Evolutionary conservation across 345 rosid species (phyloP).

Genomic region (Streptanthus diversifolius): DNA sequence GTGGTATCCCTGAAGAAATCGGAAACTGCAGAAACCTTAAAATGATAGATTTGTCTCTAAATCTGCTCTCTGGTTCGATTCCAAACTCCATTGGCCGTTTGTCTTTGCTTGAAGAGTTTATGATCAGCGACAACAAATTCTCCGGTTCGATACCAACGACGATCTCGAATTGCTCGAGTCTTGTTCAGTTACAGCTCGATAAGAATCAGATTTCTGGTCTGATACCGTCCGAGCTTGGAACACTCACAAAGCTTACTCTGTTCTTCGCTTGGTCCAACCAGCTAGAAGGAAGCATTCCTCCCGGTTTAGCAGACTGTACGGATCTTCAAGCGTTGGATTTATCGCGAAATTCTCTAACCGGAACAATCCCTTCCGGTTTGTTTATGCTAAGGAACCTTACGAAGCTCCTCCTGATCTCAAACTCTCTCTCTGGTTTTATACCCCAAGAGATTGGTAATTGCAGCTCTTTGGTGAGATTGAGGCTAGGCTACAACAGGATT

Average conservation of each 20-base stretch:
- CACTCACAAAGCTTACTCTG: constrained; percentile 55
- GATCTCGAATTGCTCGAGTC: constrained; percentile 62
- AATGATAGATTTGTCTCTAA: constrained; percentile 75
- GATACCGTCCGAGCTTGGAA: constrained; percentile 75
- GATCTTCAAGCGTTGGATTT: constrained; percentile 74
- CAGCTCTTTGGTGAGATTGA: constrained; percentile 63
- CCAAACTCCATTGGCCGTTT: constrained; percentile 64
- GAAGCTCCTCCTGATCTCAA: constrained; percentile 67
- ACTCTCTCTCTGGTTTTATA: constrained; percentile 65
- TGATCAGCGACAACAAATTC: constrained; percentile 83
- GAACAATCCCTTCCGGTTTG: constrained; percentile 66
- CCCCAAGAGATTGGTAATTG: constrained; percentile 73
- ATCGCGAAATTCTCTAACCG: constrained; percentile 78
- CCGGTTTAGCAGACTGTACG: constrained; percentile 53
- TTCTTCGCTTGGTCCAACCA: constrained; percentile 91
- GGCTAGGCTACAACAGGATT: constrained; percentile 74
- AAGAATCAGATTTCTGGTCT: constrained; percentile 78
- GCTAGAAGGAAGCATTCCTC: constrained; percentile 91
- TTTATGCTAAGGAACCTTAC: constrained; percentile 77
- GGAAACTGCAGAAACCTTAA: constrained; percentile 71
- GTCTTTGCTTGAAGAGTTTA: constrained; percentile 63
- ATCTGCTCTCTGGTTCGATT: constrained; percentile 73
- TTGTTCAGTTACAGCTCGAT: constrained; percentile 74
- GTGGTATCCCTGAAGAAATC: constrained; percentile 78
- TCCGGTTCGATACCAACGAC: constrained; percentile 77